phyloP scores from a whole-genome alignment of 495 filamentous ascomycete species.

The Cryomyces antarcticus region DNA sequence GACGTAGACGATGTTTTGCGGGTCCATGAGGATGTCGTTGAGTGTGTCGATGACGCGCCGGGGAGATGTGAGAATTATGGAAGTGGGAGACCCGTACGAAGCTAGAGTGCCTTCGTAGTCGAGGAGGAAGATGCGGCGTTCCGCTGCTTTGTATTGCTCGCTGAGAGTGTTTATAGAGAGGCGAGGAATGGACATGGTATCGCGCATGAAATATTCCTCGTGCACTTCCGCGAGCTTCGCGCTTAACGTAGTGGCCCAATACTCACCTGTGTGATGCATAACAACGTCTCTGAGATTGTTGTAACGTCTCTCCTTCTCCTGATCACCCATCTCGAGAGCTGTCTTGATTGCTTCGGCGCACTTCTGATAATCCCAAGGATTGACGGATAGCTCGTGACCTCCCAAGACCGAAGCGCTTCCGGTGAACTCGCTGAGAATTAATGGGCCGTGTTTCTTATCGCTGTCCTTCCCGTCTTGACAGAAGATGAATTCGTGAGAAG shows the following conservation, averaged over 20 bases:
- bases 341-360: slow-evolving; percentile 65
- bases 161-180: slow-evolving; percentile 43
- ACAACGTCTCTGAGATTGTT: slow-evolving; percentile 50
- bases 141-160: slow-evolving; percentile 39
- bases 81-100: slow-evolving; percentile 57
- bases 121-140: slow-evolving; percentile 61
- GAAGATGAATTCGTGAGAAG: slow-evolving; percentile 77
- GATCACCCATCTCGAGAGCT: slow-evolving; percentile 53
- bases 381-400: slow-evolving; percentile 56
- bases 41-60: slow-evolving; percentile 64
- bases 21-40: slow-evolving; percentile 57
- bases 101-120: slow-evolving; percentile 87
- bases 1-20: slow-evolving; percentile 70
- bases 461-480: slow-evolving; percentile 70
- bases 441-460: slow-evolving; percentile 59
- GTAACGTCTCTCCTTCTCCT: slow-evolving; percentile 58
- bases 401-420: slow-evolving; percentile 73
- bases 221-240: slow-evolving; percentile 49
- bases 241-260: slow-evolving; percentile 61
- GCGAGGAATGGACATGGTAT: slow-evolving; percentile 67
- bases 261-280: slow-evolving; percentile 55
- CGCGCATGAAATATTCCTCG: slow-evolving; percentile 62
- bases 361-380: slow-evolving; percentile 81
- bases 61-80: slow-evolving; percentile 63
- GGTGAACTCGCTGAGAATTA: slow-evolving; percentile 87